These are phyloP conservation scores for Panus rudis DNA, from an alignment of 768 basidiomycete genomes.

Conservation along the genomic window DNA sequence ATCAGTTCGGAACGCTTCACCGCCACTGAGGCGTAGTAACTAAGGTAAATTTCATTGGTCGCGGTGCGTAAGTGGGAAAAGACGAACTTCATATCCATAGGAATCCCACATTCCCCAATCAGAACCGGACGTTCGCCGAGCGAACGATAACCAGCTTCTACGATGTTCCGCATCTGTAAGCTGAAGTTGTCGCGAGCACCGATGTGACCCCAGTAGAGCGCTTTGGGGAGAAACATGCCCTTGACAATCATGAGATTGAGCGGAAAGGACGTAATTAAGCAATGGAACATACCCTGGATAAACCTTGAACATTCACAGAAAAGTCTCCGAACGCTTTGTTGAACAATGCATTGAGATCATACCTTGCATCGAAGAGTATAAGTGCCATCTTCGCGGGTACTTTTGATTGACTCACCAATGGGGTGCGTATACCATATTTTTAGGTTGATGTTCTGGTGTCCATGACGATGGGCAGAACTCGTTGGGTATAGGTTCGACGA, in stretches of 20 bases:
- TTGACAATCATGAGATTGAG: conserved; percentile 22
- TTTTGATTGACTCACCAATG: conserved; percentile 45
- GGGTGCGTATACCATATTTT: conserved; percentile 63
- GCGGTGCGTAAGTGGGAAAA: neutral
- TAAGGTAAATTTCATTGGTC: neutral
- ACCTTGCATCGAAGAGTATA: conserved; percentile 48
- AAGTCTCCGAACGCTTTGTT: conserved; percentile 78
- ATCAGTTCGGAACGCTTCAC: conserved; percentile 63
- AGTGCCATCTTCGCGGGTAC: neutral
- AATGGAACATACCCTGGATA: conserved; percentile 62
- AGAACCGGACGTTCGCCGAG: conserved; percentile 81
- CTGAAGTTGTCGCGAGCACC: conserved; percentile 79
- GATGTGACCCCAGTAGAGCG: conserved; percentile 83
- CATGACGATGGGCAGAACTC: conserved; percentile 85
- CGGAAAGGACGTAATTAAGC: neutral
- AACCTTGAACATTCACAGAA: conserved; percentile 87
- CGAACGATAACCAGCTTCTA: conserved; percentile 56
- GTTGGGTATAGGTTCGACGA: conserved; percentile 88
- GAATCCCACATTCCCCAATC: conserved; percentile 90
- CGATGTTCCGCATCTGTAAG: conserved; percentile 74
- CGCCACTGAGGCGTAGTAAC: conserved; percentile 44
- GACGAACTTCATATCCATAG: conserved; percentile 94
- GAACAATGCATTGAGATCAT: conserved; percentile 88
- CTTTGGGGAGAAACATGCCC: conserved; percentile 79
- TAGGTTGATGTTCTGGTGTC: conserved; percentile 55